A percentile compares a stretch with the other conserved stretches of the same genome.
phyloP scores from a whole-genome alignment of 192 early-diverging fungal genomes.

The Entomortierella chlamydospora region DNA sequence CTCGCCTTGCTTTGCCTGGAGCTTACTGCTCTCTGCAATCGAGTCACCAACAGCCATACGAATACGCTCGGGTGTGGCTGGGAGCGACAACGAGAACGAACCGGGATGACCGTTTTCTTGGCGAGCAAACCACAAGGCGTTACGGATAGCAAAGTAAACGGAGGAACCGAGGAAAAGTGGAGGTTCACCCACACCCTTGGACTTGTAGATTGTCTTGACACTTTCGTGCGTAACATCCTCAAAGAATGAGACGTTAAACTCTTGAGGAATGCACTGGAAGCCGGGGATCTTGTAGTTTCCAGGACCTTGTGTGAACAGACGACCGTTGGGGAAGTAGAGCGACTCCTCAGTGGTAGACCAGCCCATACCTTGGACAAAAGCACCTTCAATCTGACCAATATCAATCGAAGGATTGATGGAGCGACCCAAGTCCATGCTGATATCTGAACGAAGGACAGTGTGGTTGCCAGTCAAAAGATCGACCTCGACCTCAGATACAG shows the following conservation, averaged over 20 bases:
- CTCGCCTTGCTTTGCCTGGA: constrained; percentile 54
- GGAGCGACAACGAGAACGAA: constrained; percentile 72
- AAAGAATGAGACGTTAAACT: constrained; percentile 79
- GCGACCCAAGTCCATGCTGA: constrained; percentile 88
- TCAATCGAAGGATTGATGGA: constrained; percentile 90
- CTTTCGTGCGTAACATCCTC: constrained; percentile 62
- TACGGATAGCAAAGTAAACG: constrained; percentile 82
- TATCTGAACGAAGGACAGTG: constrained; percentile 75
- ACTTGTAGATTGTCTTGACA: constrained; percentile 81
- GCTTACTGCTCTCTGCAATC: constrained; percentile 59
- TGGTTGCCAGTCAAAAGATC: constrained; percentile 88
- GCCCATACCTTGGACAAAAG: constrained; percentile 86
- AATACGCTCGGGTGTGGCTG: constrained; percentile 84
- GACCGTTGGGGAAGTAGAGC: constrained; percentile 79
- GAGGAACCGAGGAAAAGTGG: constrained; percentile 86
- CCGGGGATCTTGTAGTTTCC: constrained; percentile 91
- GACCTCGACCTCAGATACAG: constrained; percentile 86
- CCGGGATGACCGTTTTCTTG: constrained; percentile 60
- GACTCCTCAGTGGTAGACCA: constrained; percentile 90
- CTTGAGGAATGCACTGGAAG: constrained; percentile 79
- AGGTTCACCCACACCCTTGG: constrained; percentile 90
- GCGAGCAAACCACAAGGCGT: constrained; percentile 82
- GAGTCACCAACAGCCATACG: constrained; percentile 77
- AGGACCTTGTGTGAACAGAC: constrained; percentile 84
- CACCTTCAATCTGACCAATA: constrained; percentile 92